Evolutionary conservation across 345 rosid genomes (phyloP).

Genomic region (Trapa bicornis): DNA sequence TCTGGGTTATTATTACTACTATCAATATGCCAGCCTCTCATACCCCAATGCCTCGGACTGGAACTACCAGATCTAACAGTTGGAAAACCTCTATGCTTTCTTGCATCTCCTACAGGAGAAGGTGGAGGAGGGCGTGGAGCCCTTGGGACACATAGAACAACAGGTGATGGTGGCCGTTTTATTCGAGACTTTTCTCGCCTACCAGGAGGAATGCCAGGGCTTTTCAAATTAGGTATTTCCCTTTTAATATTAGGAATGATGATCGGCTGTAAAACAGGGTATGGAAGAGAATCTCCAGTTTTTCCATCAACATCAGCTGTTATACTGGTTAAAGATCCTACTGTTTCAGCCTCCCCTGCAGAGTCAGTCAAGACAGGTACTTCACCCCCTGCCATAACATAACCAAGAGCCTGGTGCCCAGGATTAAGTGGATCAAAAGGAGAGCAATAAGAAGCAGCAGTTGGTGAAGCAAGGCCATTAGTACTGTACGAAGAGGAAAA

Average conservation of each 20-base stretch:
- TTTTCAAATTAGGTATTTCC: constrained; percentile 55
- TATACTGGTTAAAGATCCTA: constrained; percentile 47
- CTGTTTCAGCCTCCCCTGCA: constrained; percentile 47
- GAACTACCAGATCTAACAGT: constrained; percentile 99
- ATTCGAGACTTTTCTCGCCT: constrained; percentile 77
- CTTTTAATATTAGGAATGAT: constrained; percentile 70
- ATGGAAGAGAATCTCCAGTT: constrained; percentile 62
- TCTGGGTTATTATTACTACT: constrained; percentile 54
- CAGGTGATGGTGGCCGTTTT: constrained; percentile 94
- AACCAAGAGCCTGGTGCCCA: constrained; percentile 76
- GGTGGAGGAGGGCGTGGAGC: constrained; percentile 96
- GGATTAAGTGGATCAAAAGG: constrained; percentile 73
- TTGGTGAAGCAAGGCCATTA: constrained; percentile 89
- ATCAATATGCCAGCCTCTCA: constrained; percentile 78
- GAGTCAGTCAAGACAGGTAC: constrained; percentile 46
- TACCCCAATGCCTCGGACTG: constrained; percentile 96
- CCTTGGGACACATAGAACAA: constrained; percentile 88
- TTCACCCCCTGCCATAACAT: constrained; percentile 78
- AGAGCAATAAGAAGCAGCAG: constrained; percentile 79
- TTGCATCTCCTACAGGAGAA: constrained; percentile 76
- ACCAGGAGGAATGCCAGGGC: constrained; percentile 67
- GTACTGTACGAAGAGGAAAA: constrained; percentile 86
- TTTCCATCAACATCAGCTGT: constrained; percentile 61
- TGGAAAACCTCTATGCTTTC: constrained; percentile 82
- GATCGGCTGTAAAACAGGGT: constrained; percentile 82